Conservation (phyloP, 2,329 filamentous ascomycete species). For the Diaporthe helianthi region DNA sequence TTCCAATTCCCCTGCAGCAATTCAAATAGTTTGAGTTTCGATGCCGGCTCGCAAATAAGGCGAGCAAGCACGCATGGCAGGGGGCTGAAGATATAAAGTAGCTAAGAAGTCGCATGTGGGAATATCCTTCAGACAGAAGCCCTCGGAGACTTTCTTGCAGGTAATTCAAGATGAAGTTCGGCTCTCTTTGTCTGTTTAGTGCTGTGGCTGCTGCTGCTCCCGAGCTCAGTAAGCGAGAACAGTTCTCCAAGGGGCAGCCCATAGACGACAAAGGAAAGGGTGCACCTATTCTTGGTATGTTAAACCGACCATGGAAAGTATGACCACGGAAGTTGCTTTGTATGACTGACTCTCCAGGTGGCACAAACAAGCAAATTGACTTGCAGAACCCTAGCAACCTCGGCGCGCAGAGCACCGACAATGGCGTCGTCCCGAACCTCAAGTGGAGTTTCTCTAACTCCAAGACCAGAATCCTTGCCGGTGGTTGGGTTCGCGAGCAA, state of each 20-base stretch:
- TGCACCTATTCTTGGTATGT: constrained; percentile 6
- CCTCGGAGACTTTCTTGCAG: not conserved
- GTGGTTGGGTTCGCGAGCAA: constrained; percentile 72
- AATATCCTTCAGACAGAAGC: not conserved
- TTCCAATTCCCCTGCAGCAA: not conserved
- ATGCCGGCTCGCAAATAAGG: constrained; percentile 20
- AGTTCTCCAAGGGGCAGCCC: not conserved
- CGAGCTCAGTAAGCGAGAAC: constrained; percentile 5
- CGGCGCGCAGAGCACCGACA: constrained; percentile 66
- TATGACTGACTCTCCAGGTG: constrained; percentile 40
- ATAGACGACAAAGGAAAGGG: constrained; percentile 19
- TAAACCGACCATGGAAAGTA: not conserved
- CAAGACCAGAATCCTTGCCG: constrained; percentile 66
- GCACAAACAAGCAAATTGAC: constrained; percentile 68
- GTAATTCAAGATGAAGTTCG: not conserved
- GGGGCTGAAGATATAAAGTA: not conserved
- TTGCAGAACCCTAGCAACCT: constrained; percentile 70
- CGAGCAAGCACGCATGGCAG: constrained; percentile 6
- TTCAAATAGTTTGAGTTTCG: constrained; percentile 9
- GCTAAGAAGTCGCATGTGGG: not conserved
- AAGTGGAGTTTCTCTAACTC: constrained; percentile 76
- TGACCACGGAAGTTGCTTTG: not conserved
- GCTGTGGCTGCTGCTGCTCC: constrained; percentile 1
- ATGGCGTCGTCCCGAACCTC: constrained; percentile 69
- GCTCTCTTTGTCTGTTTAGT: not conserved